Evolutionary conservation across 2,329 filamentous ascomycete genomes (phyloP).

Genomic region (Aspergillus cejpii): DNA sequence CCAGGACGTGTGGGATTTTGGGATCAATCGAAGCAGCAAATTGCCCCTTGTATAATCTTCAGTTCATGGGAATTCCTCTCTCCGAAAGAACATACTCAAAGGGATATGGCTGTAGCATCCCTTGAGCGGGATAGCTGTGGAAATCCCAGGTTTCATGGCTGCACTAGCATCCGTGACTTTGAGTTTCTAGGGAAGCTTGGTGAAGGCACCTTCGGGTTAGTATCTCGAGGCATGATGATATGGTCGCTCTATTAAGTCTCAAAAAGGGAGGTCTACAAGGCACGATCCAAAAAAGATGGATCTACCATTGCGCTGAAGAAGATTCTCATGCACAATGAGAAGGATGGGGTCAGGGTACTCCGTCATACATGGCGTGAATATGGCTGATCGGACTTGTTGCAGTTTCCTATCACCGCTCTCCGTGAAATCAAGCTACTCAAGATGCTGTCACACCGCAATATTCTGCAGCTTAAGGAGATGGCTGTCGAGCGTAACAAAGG

Average conservation of each 20-base stretch:
- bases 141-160: conserved; percentile 66
- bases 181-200: conserved; percentile 56
- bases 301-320: conserved; percentile 86
- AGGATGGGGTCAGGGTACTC: conserved; percentile 68
- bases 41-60: neutral
- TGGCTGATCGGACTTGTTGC: conserved; percentile 10
- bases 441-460: conserved; percentile 83
- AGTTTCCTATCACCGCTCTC: conserved; percentile 96
- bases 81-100: neutral
- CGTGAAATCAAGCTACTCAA: conserved; percentile 97
- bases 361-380: neutral
- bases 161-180: conserved; percentile 52
- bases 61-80: neutral
- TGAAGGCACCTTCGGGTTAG: conserved; percentile 88
- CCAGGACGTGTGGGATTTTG: too few relatives aligned
- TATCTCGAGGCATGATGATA: conserved; percentile 4
- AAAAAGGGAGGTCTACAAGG: conserved; percentile 81
- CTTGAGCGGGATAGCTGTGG: conserved; percentile 44
- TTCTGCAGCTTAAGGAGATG: conserved; percentile 89
- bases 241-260: conserved; percentile 10
- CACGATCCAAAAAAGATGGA: conserved; percentile 66
- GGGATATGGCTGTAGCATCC: conserved; percentile 34
- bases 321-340: conserved; percentile 99
- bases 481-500: conserved; percentile 70
- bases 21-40: neutral